These are phyloP conservation scores for Alternaria angustiovoidea DNA, from an alignment of 2,329 filamentous ascomycete species.

Conservation along the genomic window DNA sequence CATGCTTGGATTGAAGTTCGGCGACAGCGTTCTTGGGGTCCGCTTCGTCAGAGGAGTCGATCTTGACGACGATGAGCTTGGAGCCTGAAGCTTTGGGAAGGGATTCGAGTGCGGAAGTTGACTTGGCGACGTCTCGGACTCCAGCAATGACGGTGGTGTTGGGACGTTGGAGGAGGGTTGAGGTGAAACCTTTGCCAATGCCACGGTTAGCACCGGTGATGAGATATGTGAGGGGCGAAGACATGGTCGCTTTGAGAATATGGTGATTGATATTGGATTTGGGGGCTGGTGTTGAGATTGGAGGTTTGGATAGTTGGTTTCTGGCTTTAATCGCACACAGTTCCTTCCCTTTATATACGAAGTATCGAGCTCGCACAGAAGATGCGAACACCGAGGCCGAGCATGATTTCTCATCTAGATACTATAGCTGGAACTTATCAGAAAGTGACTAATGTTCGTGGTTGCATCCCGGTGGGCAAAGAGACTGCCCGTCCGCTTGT, in stretches of 20 bases:
- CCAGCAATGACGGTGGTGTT: conserved; percentile 29
- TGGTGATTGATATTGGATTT: neutral
- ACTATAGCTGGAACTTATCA: neutral
- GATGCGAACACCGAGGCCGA: neutral
- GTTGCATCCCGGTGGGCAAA: neutral
- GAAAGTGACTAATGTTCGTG: neutral
- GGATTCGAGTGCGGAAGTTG: conserved; percentile 7
- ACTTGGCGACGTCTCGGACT: conserved; percentile 15
- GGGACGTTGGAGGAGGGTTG: conserved; percentile 17
- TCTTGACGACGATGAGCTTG: conserved; percentile 25
- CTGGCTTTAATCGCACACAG: neutral
- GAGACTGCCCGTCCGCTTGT: neutral
- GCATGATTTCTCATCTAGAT: neutral
- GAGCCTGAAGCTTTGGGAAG: conserved; percentile 47
- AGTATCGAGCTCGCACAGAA: neutral
- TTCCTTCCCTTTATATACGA: neutral
- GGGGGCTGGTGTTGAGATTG: neutral
- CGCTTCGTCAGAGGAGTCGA: conserved; percentile 15
- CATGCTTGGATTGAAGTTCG: conserved; percentile 11
- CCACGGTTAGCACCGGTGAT: conserved; percentile 14
- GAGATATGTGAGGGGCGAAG: neutral
- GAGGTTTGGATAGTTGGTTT: neutral
- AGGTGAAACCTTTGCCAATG: conserved; percentile 19
- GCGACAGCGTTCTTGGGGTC: conserved; percentile 20
- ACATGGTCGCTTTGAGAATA: neutral